A percentile compares a stretch with the other conserved stretches of the same genome.
Conservation (phyloP, 768 basidiomycete genomes). For the Naganishia vaughanmartiniae region DNA sequence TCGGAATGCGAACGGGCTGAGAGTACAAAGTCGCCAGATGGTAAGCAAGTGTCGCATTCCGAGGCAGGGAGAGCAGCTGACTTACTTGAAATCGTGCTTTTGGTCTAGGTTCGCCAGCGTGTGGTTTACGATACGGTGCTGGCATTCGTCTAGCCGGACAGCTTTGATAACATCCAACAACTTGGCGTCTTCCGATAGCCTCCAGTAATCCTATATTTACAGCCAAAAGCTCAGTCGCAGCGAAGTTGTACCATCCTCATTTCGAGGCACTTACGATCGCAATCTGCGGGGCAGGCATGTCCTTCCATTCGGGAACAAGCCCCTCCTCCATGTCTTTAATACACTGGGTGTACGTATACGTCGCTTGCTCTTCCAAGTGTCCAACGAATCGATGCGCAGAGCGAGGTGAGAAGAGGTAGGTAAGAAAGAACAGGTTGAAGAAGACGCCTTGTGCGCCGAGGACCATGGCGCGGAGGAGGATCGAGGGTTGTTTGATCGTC, state of each 20-base stretch:
- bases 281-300: constrained; percentile 75
- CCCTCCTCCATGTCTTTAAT: constrained; percentile 68
- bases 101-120: constrained; percentile 81
- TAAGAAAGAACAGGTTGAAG: constrained; percentile 60
- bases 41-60: not conserved
- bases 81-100: constrained; percentile 68
- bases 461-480: constrained; percentile 75
- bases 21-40: constrained; percentile 9
- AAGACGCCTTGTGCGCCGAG: constrained; percentile 78
- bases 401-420: constrained; percentile 59
- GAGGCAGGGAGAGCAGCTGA: not conserved
- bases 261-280: constrained; percentile 59
- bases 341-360: constrained; percentile 80
- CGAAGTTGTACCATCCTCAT: not conserved
- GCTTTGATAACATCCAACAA: constrained; percentile 85
- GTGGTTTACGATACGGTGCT: constrained; percentile 91
- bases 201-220: constrained; percentile 71
- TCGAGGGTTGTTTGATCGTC: constrained; percentile 76
- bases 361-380: constrained; percentile 91
- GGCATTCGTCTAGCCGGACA: constrained; percentile 87
- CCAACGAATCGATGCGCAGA: constrained; percentile 81
- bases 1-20: constrained; percentile 59
- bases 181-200: constrained; percentile 41
- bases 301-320: constrained; percentile 57
- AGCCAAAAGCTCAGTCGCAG: not conserved